Base-by-base conservation (phyloP, 2,329 filamentous ascomycete genomes). In the Monosporascus sp. region DNA sequence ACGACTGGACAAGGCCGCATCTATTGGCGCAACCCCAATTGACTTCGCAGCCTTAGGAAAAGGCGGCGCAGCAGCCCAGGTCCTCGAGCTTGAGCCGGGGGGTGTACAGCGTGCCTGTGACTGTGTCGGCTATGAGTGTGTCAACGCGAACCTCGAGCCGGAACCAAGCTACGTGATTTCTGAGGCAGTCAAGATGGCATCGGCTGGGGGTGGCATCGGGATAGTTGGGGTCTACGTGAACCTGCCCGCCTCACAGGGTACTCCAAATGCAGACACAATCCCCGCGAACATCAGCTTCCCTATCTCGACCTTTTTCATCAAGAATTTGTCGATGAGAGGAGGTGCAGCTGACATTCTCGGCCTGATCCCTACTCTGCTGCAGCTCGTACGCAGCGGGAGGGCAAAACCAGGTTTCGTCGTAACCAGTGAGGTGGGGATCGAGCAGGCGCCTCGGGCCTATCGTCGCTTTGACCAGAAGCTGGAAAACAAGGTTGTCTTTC, bases 21-120 rank as follows among this genome's bases (percentile, higher is more conserved):
- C 81, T 63, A 87, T 87, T 45, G 83, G 82, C 0, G 82, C 78
- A 55, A 78, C 78, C 3, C 75, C 82, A 0, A 78, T 88, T 40
- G 77, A 87, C 60, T 86, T 87, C 60, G 78, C 72, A 22, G 28
- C 28, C 8, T 31, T 11, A 9, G 9, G 28, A 31, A 78, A 82
- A 55, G 75, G 76, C 5, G 81, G 86, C 59, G 79, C 74, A 6
- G 80, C 85, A 31, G 28, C 28, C 9, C 28, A 31, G 9, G 9
- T 31, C 0, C 80, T 86, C 47, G 70, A 78, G 53, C 62, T 72
- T 15, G 85, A 86, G 49, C 52, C 52, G 8, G 52, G 48, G 8
- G 52, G 51, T 18, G 55, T 56, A 11, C 22, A 45, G 26, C 55
- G 52, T 17, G 44, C 38, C 14, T 49, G 44, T 40, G 55, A 54